Base-by-base conservation (phyloP, 495 filamentous ascomycete genomes). In the Neurospora sp. region DNA sequence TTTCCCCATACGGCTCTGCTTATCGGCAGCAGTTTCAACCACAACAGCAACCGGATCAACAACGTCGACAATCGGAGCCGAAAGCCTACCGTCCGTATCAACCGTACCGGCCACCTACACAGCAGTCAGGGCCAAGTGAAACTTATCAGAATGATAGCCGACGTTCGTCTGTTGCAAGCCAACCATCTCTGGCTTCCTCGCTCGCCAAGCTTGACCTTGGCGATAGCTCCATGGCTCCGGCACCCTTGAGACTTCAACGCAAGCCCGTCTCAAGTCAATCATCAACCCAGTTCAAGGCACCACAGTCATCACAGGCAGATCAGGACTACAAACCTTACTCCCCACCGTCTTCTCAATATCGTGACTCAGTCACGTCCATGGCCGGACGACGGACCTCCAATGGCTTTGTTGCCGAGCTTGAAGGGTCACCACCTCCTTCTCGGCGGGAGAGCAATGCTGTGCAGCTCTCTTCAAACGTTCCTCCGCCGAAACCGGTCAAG, bases 11-110 rank as follows among this genome's bases (percentile, higher is more conserved):
- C 1, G 54, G 54, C 27, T 18, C 27, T 66, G 54, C 54, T 66
- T 66, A 66, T 66, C 54, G 54, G 23, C 27, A 66, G 54, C 27
- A 35, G 14, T 18, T 14, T 18, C 54, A 35, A 35, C 27, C 54
- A 62, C 54, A 62, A 66, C 27, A 23, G 35, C 39, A 31, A 70
- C 66, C 7, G n/a, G 66, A n/a, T 14, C 39, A 11, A 31, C 66
- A 44, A 71, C 69, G 70, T 8, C 73, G 11, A 54, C 31, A 31
- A 16, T 38, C 37, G 39, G 38, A 70, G 5, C 20, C 39, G 18
- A 44, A 42, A 74, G 72, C 40, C 39, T 23, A 44, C 72, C 69
- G 35, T 14, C 41, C 72, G 31, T 72, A 49, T 72, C 42, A 38
- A 40, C 70, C 35, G 18, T 41, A 60, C 6, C 70, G 70, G 35